A percentile compares a stretch with the other conserved stretches of the same genome.
phyloP scores from a whole-genome alignment of 2,329 filamentous ascomycete species.

The Aspergillus carbonarius region DNA sequence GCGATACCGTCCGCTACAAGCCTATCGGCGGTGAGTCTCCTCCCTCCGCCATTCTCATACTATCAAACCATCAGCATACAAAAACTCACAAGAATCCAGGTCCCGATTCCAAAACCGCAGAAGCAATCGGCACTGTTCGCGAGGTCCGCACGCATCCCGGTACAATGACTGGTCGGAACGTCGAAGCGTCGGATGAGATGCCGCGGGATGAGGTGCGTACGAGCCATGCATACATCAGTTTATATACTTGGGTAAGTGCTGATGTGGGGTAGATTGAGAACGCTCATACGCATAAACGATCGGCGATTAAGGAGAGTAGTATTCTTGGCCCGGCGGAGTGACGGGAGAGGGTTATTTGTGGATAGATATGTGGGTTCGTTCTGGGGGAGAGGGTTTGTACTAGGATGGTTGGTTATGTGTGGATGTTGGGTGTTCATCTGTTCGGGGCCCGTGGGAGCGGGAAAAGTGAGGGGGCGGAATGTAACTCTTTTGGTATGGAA shows the following conservation, averaged over 20 bases:
- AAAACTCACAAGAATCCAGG: conserved; percentile 24
- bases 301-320: conserved; percentile 1
- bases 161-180: conserved; percentile 35
- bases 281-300: neutral
- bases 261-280: neutral
- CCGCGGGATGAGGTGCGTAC: neutral
- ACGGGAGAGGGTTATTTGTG: neutral
- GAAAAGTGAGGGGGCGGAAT: too few species aligned
- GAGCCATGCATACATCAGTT: neutral
- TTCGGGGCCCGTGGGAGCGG: too few species aligned
- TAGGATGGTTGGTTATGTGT: neutral
- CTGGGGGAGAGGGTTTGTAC: neutral
- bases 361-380: neutral
- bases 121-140: conserved; percentile 38
- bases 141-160: conserved; percentile 36
- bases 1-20: neutral
- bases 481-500: neutral
- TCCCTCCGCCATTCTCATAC: neutral
- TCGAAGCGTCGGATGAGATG: conserved; percentile 27
- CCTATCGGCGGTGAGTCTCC: neutral
- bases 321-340: neutral
- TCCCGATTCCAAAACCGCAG: conserved; percentile 39
- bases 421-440: neutral
- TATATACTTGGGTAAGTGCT: neutral
- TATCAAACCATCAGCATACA: neutral